phyloP scores from a whole-genome alignment of 169 alveolate species.

The Cystoisospora suis region DNA sequence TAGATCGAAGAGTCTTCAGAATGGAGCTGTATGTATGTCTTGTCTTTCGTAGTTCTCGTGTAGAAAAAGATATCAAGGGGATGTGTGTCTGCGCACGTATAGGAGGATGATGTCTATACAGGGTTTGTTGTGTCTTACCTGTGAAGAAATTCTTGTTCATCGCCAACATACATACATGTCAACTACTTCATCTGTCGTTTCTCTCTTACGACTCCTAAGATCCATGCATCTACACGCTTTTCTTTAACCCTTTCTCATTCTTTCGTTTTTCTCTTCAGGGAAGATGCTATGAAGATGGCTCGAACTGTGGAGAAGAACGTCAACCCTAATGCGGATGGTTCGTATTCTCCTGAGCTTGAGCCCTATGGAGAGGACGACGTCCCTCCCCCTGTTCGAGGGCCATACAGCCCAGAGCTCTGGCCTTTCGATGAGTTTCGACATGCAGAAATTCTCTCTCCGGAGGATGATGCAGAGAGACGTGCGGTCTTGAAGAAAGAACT shows the following conservation, averaged over 20 bases:
- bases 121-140: no score
- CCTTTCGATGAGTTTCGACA: slow-evolving; percentile 58
- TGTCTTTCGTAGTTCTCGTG: no score
- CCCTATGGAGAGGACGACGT: slow-evolving; percentile 59
- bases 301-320: slow-evolving; percentile 51
- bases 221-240: neutral
- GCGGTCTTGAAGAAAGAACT: neutral
- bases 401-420: slow-evolving; percentile 45
- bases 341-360: slow-evolving; percentile 65
- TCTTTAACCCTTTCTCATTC: neutral
- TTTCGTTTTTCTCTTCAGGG: neutral
- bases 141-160: no score
- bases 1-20: no score
- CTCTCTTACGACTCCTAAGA: no score
- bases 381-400: slow-evolving; percentile 57
- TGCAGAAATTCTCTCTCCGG: slow-evolving; percentile 37
- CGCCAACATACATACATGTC: no score
- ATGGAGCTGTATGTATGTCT: no score
- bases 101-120: no score
- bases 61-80: no score
- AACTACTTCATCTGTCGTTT: no score
- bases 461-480: slow-evolving; percentile 48
- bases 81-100: no score
- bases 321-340: slow-evolving; percentile 58
- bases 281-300: slow-evolving; percentile 37